Conservation (phyloP, 495 filamentous ascomycete species). For the Xylaria sp. region DNA sequence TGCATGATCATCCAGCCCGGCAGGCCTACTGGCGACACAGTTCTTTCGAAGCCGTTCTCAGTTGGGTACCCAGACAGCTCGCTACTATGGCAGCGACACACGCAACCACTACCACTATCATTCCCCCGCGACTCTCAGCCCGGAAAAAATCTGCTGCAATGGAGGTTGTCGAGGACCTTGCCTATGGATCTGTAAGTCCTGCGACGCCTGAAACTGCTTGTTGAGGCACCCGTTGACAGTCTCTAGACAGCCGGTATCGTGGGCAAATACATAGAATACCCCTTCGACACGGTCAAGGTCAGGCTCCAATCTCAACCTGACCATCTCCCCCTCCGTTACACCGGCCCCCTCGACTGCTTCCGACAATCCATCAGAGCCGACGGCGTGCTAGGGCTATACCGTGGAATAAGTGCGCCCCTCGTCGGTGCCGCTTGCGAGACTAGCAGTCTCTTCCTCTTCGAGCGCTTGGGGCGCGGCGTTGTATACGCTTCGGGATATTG, state of each 20-base stretch:
- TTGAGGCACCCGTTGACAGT: slow-evolving; percentile 14
- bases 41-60: slow-evolving; percentile 23
- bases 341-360: slow-evolving; percentile 92
- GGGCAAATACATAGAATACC: slow-evolving; percentile 96
- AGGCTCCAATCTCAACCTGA: slow-evolving; percentile 82
- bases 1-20: slow-evolving; percentile 36
- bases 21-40: slow-evolving; percentile 23
- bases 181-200: slow-evolving; percentile 79
- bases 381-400: slow-evolving; percentile 84
- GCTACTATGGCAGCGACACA: slow-evolving; percentile 35
- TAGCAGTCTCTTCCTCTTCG: slow-evolving; percentile 92
- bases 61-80: slow-evolving; percentile 28
- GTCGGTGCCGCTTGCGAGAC: slow-evolving; percentile 92
- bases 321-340: slow-evolving; percentile 80
- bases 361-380: slow-evolving; percentile 77
- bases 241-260: slow-evolving; percentile 79
- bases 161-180: slow-evolving; percentile 79
- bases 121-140: slow-evolving; percentile 11
- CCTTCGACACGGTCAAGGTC: slow-evolving; percentile 97
- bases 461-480: slow-evolving; percentile 67
- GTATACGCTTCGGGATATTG: slow-evolving; percentile 64
- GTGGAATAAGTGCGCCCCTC: slow-evolving; percentile 91
- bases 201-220: background rate
- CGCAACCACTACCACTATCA: slow-evolving; percentile 12
- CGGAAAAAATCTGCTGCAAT: slow-evolving; percentile 58